Evolutionary conservation across 352 stramenopile genomes (phyloP), one percentile per base, ranked within the genome.

Genomic region (Phytophthora kernoviae): DNA sequence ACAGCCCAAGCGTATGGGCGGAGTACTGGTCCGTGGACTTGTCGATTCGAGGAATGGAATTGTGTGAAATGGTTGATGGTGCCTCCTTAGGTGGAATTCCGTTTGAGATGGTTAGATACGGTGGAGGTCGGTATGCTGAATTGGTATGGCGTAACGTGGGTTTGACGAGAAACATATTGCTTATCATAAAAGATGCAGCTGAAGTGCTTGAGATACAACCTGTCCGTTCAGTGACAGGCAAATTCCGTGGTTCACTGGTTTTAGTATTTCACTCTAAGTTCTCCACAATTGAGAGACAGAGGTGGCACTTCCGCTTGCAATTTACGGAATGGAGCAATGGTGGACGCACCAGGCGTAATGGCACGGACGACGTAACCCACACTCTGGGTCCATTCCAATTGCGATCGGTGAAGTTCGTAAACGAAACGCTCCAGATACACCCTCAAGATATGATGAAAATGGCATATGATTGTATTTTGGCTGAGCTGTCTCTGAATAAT

Each of bases 1-100:
- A 52, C 52, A 59, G 52, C n/a, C 37, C 52, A 10, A 22, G 26
- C 26, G 41, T 51, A 26, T 58, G 51, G 51, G 33, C 51, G n/a
- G 39, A 58, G 52, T 52, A 59, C 52, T 59, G 52, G 52, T 51
- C 52, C 15, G 21, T 60, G 21, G 46, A 32, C 30, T n/a, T 47
- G 36, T 34, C 20, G 17, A 22, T 47, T 34, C 2, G 47, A 54
- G 8, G 18, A 27, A 20, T 32, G 46, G 30, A 51, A 5, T 20
- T 51, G 27, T 5, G 7, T n/a, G 6, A n/a, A 4, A 20, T 20
- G 11, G 36, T 43, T 43, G 7, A n/a, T 43, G 5, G 36, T 43
- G 30, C 11, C 6, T 5, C 11, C 11, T 5, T 34, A 11, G 30
- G 11, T 11, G 30, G 30, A 34, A 11, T 34, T 11, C 30, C 30